A percentile compares a stretch with the other conserved stretches of the same genome.
These are phyloP conservation scores for Russula sp. DNA, from an alignment of 768 basidiomycete genomes.

Conservation along the genomic window DNA sequence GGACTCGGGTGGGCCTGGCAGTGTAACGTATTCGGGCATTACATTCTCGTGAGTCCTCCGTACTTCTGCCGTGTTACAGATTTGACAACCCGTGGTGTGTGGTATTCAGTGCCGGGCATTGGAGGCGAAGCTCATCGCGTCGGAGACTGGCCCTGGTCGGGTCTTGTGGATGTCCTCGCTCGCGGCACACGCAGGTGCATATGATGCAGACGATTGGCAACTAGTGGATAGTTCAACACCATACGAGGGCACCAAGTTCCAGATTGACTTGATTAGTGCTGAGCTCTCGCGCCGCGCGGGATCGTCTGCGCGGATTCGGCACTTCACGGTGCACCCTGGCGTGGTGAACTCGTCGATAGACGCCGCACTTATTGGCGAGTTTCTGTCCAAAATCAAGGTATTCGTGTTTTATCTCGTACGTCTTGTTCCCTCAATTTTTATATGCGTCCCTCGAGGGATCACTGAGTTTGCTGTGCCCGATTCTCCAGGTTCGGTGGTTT, in stretches of 20 bases:
- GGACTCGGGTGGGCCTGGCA: constrained; percentile 80
- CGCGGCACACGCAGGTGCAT: constrained; percentile 49
- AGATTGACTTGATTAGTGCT: constrained; percentile 25
- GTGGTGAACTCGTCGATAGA: too few species aligned
- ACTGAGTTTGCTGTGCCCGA: too few species aligned
- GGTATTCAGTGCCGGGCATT: constrained; percentile 52
- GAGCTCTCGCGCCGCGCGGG: constrained; percentile 32
- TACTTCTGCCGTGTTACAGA: background rate
- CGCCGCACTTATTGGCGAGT: too few species aligned
- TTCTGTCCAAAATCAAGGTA: constrained; percentile 35
- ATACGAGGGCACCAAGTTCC: constrained; percentile 25
- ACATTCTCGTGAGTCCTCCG: constrained; percentile 50
- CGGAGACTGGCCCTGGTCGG: constrained; percentile 41
- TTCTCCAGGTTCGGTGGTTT: constrained; percentile 52
- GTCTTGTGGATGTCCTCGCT: constrained; percentile 78
- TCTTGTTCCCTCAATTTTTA: constrained; percentile 11
- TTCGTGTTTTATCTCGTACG: constrained; percentile 23
- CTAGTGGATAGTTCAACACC: constrained; percentile 49
- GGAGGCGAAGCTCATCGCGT: constrained; percentile 43
- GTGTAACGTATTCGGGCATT: constrained; percentile 79
- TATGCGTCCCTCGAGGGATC: background rate
- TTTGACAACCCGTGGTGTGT: background rate
- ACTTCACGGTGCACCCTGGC: too few species aligned
- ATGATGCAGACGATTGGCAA: constrained; percentile 67
- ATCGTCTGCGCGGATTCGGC: too few species aligned